phyloP scores from a whole-genome alignment of 495 filamentous ascomycete species.

The Thozetella sp. region DNA sequence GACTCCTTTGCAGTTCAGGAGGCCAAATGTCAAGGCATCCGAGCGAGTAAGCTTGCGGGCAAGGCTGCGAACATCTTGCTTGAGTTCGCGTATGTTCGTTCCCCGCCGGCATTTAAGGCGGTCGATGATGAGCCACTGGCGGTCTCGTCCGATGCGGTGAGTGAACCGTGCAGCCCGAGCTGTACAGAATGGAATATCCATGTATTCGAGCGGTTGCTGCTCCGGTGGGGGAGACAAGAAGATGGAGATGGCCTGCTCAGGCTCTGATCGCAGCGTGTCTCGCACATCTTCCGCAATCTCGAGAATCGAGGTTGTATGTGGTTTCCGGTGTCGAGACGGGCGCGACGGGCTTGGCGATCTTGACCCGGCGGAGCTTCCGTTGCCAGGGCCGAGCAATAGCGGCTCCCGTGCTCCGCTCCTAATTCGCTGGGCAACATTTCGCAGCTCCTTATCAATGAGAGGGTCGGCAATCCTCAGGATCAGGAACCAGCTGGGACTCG shows the following conservation, averaged over 20 bases:
- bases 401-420: not conserved
- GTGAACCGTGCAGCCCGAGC: not conserved
- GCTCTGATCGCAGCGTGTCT: not conserved
- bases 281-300: not conserved
- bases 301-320: not conserved
- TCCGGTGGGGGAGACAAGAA: constrained; percentile 16
- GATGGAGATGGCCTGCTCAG: not conserved
- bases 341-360: no score
- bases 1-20: constrained; percentile 49
- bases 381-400: no score
- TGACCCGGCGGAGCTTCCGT: no score
- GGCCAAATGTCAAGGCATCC: constrained; percentile 44
- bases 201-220: constrained; percentile 6
- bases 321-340: not conserved
- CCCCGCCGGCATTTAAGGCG: constrained; percentile 19
- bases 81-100: constrained; percentile 8
- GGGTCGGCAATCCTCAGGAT: constrained; percentile 30
- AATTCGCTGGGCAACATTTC: not conserved
- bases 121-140: constrained; percentile 11
- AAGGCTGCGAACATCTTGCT: constrained; percentile 37
- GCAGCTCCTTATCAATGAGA: constrained; percentile 22
- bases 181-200: constrained; percentile 15
- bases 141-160: not conserved
- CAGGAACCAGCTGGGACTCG: constrained; percentile 41
- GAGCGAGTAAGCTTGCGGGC: constrained; percentile 34